Percentiles rank a stretch among this genome's conserved stretches.
Conservation (phyloP, 176 grass and related monocot genomes). For the Pontederia paniculata region DNA sequence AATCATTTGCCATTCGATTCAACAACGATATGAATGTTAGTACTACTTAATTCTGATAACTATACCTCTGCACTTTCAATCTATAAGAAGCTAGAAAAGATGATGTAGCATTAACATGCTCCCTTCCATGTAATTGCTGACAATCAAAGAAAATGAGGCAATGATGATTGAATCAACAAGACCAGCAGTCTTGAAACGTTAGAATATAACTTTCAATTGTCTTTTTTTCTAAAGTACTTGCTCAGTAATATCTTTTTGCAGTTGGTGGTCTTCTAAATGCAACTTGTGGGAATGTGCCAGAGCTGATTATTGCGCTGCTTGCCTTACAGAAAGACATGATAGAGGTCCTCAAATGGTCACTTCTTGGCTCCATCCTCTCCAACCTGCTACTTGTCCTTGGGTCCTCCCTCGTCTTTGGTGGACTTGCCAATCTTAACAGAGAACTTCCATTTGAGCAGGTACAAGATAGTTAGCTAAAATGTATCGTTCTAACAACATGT, state of each 20-base stretch:
- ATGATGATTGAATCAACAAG: too few species aligned
- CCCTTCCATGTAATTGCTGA: too few species aligned
- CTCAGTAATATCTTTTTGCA: slow-evolving; percentile 25
- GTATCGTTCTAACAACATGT: not conserved
- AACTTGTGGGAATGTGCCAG: slow-evolving; percentile 85
- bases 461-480: not conserved
- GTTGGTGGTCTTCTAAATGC: slow-evolving; percentile 86
- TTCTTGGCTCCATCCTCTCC: slow-evolving; percentile 82
- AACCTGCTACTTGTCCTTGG: slow-evolving; percentile 79
- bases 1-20: too few species aligned
- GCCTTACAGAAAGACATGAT: slow-evolving; percentile 76
- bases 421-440: slow-evolving; percentile 36
- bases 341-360: slow-evolving; percentile 60
- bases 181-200: too few species aligned
- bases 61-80: too few species aligned
- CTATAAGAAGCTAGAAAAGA: too few species aligned
- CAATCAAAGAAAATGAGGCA: too few species aligned
- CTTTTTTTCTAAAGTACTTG: not conserved
- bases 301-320: slow-evolving; percentile 82
- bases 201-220: too few species aligned
- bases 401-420: slow-evolving; percentile 64
- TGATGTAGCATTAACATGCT: too few species aligned
- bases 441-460: slow-evolving; percentile 1
- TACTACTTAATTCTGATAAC: too few species aligned
- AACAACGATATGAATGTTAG: too few species aligned